Percentiles rank a stretch among this genome's conserved stretches.
Conservation (phyloP, 805 yeast genomes). For the Clavispora vitiphila region DNA sequence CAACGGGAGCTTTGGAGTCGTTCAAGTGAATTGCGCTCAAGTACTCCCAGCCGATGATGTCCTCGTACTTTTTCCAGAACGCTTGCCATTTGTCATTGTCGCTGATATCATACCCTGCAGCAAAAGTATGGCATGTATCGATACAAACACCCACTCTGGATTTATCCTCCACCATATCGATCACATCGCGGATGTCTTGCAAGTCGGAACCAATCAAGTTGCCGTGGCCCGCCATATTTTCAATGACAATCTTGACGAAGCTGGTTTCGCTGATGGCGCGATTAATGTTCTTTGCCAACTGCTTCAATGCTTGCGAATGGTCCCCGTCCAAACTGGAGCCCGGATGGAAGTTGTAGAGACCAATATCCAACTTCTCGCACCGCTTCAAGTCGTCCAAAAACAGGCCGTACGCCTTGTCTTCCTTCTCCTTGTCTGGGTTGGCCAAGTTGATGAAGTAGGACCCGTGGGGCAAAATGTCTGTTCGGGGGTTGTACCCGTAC, state of each 20-base stretch:
- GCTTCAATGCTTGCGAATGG: constrained; percentile 56
- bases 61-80: constrained; percentile 78
- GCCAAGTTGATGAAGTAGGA: constrained; percentile 91
- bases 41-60: constrained; percentile 67
- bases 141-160: constrained; percentile 89
- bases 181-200: constrained; percentile 71
- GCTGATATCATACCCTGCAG: constrained; percentile 91
- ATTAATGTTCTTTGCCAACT: constrained; percentile 76
- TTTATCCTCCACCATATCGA: constrained; percentile 75
- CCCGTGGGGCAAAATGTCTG: constrained; percentile 90
- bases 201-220: constrained; percentile 78
- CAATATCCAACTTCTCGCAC: constrained; percentile 81
- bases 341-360: constrained; percentile 87
- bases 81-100: constrained; percentile 48
- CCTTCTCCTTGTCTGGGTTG: constrained; percentile 80
- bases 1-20: constrained; percentile 92
- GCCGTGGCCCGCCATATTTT: constrained; percentile 98
- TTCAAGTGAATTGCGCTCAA: constrained; percentile 81
- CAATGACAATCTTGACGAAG: constrained; percentile 83
- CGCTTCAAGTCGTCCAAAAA: constrained; percentile 82
- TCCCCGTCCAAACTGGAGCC: constrained; percentile 79
- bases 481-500: constrained; percentile 63
- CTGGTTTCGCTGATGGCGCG: constrained; percentile 66
- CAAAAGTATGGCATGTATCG: constrained; percentile 94
- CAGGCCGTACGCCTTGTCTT: constrained; percentile 66